These are phyloP conservation scores for Metschnikowia peoriensis DNA, from an alignment of 805 yeast genomes.

Conservation along the genomic window DNA sequence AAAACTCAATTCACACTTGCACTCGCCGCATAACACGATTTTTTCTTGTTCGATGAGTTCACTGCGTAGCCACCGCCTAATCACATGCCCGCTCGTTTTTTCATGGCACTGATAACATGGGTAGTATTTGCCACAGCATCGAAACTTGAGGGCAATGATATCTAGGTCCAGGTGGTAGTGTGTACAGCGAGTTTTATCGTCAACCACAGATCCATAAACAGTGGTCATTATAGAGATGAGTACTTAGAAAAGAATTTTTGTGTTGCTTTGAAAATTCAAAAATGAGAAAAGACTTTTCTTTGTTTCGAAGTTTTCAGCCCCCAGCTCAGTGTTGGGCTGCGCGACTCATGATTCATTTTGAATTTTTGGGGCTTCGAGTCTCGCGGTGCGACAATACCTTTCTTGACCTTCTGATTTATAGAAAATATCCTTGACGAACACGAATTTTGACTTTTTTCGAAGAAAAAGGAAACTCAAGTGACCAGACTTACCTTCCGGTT, in stretches of 20 bases:
- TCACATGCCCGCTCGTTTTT: slow-evolving; percentile 15
- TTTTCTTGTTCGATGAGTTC: slow-evolving; percentile 11
- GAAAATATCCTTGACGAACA: no score
- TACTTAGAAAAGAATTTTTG: background rate
- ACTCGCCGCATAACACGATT: slow-evolving; percentile 39
- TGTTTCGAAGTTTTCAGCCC: background rate
- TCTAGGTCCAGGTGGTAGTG: slow-evolving; percentile 38
- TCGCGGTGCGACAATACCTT: no score
- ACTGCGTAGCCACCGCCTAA: slow-evolving; percentile 14
- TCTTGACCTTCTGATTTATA: no score
- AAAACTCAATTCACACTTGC: slow-evolving; percentile 29
- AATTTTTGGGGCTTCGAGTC: no score
- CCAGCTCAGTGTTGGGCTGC: background rate
- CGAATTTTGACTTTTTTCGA: no score
- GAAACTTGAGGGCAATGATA: slow-evolving; percentile 39
- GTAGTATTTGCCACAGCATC: slow-evolving; percentile 36
- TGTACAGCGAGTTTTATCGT: slow-evolving; percentile 34
- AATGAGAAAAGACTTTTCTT: no score
- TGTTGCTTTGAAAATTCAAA: background rate
- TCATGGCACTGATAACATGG: slow-evolving; percentile 43
- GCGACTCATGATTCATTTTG: slow-evolving; percentile 3
- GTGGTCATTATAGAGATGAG: background rate
- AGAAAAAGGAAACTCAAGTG: no score
- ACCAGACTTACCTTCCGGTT: no score
- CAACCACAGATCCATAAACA: slow-evolving; percentile 21